A percentile compares a stretch with the other conserved stretches of the same genome.
phyloP scores from a whole-genome alignment of 2,329 filamentous ascomycete species.

The Microsporum ferrugineum region DNA sequence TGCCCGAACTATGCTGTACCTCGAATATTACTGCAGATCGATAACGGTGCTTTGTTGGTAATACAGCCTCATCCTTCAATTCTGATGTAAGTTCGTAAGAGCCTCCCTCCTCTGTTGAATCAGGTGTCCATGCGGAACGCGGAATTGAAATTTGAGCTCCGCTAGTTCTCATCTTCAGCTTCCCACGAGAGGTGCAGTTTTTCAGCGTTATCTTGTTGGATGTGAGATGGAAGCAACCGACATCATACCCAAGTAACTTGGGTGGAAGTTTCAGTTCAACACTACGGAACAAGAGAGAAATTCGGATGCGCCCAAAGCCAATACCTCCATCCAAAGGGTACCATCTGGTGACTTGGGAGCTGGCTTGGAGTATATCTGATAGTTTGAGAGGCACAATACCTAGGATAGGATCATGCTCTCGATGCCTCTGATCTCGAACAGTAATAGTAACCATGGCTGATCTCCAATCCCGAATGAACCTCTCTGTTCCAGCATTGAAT shows the following conservation, averaged over 20 bases:
- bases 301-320: constrained; percentile 77
- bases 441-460: constrained; percentile 76
- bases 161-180: constrained; percentile 70
- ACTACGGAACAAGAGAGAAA: constrained; percentile 81
- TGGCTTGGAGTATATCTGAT: constrained; percentile 75
- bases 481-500: constrained; percentile 91
- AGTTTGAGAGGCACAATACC: constrained; percentile 83
- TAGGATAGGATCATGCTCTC: constrained; percentile 88
- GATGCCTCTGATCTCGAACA: constrained; percentile 76
- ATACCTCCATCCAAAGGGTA: constrained; percentile 94
- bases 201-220: constrained; percentile 57
- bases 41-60: constrained; percentile 85
- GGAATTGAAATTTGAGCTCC: constrained; percentile 64
- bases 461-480: constrained; percentile 87
- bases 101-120: constrained; percentile 47
- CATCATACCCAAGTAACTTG: constrained; percentile 79
- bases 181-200: constrained; percentile 51
- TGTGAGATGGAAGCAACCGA: constrained; percentile 83
- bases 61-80: constrained; percentile 48
- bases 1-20: constrained; percentile 62
- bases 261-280: constrained; percentile 79
- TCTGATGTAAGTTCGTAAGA: constrained; percentile 48
- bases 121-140: constrained; percentile 47
- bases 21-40: constrained; percentile 83
- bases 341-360: constrained; percentile 79